Percentiles rank a stretch among this genome's conserved stretches.
Evolutionary conservation across 257 asterid species (phyloP).

Genomic region (Galeopsis tetrahit): DNA sequence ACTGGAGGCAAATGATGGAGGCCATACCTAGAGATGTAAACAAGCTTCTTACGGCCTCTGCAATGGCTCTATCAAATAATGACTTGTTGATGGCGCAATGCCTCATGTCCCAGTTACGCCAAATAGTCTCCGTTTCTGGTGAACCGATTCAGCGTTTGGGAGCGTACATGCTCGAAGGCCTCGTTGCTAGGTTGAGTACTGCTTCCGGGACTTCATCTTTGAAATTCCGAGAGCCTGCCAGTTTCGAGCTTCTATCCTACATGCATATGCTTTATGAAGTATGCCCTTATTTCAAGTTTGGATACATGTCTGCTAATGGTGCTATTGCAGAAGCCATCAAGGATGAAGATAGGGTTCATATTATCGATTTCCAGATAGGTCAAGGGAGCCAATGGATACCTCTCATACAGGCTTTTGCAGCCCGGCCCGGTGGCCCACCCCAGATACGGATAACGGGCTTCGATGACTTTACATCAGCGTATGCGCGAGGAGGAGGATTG

Average conservation of each 20-base stretch:
- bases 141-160: constrained; percentile 87
- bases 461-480: constrained; percentile 68
- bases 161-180: constrained; percentile 91
- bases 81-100: constrained; percentile 63
- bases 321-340: constrained; percentile 94
- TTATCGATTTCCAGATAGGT: constrained; percentile 80
- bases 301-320: constrained; percentile 91
- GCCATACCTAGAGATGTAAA: constrained; percentile 69
- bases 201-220: constrained; percentile 70
- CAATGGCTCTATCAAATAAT: constrained; percentile 66
- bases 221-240: constrained; percentile 64
- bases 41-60: constrained; percentile 74
- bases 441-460: constrained; percentile 78
- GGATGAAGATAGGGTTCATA: constrained; percentile 68
- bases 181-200: constrained; percentile 63
- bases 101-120: constrained; percentile 73
- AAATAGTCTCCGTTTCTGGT: constrained; percentile 82
- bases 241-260: constrained; percentile 71
- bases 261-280: constrained; percentile 76
- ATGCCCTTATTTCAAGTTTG: constrained; percentile 86
- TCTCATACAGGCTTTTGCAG: constrained; percentile 79
- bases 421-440: constrained; percentile 86
- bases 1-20: constrained; percentile 74
- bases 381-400: constrained; percentile 94
- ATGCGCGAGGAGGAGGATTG: constrained; percentile 84